These are phyloP conservation scores for Aspergillus novoparasiticus DNA, from an alignment of 2,329 filamentous ascomycete genomes.

Conservation along the genomic window DNA sequence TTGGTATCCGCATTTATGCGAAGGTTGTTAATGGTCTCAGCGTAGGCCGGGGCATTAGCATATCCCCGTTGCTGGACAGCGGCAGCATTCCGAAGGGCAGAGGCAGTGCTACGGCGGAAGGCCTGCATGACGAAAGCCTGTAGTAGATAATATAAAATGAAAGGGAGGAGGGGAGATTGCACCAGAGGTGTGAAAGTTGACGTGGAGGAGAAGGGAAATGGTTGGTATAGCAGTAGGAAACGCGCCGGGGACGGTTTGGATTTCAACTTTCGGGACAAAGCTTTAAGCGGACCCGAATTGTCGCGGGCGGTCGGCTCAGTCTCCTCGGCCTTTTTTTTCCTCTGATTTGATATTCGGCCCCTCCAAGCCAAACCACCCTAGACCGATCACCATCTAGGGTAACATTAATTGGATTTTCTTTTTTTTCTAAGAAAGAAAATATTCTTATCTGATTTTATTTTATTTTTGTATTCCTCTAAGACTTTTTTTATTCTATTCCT, in stretches of 20 bases:
- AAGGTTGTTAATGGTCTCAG: slow-evolving; percentile 78
- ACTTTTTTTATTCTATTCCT: not conserved
- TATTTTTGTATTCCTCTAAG: not conserved
- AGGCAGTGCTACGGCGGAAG: slow-evolving; percentile 72
- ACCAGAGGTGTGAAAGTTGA: slow-evolving; percentile 20
- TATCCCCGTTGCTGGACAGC: slow-evolving; percentile 69
- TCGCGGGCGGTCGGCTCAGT: slow-evolving; percentile 27
- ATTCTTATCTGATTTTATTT: not conserved
- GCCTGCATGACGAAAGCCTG: slow-evolving; percentile 69
- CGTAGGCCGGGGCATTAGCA: slow-evolving; percentile 72
- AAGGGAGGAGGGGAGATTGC: slow-evolving; percentile 16
- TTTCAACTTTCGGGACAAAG: slow-evolving; percentile 36
- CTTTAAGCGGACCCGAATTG: slow-evolving; percentile 40
- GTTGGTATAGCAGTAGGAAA: slow-evolving; percentile 24
- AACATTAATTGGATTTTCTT: not conserved
- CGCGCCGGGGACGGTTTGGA: slow-evolving; percentile 30
- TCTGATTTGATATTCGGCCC: not conserved
- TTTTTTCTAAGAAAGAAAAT: not conserved
- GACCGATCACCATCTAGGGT: not conserved
- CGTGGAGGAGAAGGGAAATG: slow-evolving; percentile 22
- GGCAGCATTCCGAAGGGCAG: slow-evolving; percentile 67
- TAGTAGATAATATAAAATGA: slow-evolving; percentile 19
- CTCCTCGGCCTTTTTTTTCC: slow-evolving; percentile 23
- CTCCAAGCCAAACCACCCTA: not conserved
- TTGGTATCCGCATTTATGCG: slow-evolving; percentile 92